A percentile compares a stretch with the other conserved stretches of the same genome.
Evolutionary conservation across 2,329 filamentous ascomycete genomes (phyloP).

Genomic region (Lachnellula occidentalis): DNA sequence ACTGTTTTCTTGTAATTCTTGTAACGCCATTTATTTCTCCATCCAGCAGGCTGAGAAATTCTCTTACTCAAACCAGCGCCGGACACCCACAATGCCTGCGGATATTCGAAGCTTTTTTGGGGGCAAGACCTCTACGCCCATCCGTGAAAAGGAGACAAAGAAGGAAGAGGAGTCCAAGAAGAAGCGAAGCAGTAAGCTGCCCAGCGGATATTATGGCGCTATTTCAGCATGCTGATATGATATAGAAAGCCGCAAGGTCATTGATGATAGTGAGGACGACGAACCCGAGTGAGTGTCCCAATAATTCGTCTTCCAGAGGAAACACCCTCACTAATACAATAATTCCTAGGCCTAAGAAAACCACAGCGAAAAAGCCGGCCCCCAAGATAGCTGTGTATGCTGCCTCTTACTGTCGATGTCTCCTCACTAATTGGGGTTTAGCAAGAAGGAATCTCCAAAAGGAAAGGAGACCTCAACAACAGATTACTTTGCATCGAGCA

Average conservation of each 20-base stretch:
- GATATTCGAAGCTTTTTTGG: constrained; percentile 93
- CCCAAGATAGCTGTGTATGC: constrained; percentile 53
- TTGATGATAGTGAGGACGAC: constrained; percentile 79
- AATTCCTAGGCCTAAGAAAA: constrained; percentile 34
- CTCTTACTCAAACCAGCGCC: neutral
- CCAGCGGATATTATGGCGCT: neutral
- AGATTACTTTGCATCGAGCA: constrained; percentile 32
- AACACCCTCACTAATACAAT: constrained; percentile 22
- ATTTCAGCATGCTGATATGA: constrained; percentile 7
- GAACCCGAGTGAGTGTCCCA: constrained; percentile 39
- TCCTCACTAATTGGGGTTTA: constrained; percentile 4
- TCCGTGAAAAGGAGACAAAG: constrained; percentile 37
- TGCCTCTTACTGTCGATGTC: neutral
- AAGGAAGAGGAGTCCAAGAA: constrained; percentile 31
- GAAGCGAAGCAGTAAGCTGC: constrained; percentile 27
- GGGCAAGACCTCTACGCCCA: constrained; percentile 58
- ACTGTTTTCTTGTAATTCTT: neutral
- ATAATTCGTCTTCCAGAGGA: neutral
- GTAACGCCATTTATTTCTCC: neutral
- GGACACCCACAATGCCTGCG: constrained; percentile 57
- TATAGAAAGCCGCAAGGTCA: constrained; percentile 57
- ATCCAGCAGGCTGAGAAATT: neutral
- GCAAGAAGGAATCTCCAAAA: constrained; percentile 29
- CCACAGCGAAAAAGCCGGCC: constrained; percentile 50
- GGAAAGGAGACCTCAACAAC: constrained; percentile 30